Conservation (phyloP, 768 basidiomycete species). For the Phlebiopsis flavidoalba region DNA sequence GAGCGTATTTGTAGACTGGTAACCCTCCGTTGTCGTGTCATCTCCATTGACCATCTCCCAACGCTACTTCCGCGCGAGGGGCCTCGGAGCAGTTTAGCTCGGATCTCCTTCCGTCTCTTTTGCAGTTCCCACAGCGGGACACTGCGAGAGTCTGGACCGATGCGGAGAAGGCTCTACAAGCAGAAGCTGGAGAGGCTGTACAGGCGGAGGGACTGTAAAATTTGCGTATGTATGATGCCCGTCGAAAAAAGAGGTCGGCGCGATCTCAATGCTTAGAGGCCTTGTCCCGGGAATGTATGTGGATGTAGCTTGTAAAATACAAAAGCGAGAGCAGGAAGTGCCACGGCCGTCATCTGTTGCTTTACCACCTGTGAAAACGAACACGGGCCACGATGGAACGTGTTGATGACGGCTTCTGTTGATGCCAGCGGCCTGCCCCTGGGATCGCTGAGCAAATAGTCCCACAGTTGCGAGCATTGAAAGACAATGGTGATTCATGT, state of each 20-base stretch:
- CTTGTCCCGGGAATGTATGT: background rate
- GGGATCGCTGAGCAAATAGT: background rate
- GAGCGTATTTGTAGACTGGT: slow-evolving; percentile 37
- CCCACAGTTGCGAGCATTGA: background rate
- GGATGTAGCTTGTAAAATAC: background rate
- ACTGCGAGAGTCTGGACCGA: slow-evolving; percentile 80
- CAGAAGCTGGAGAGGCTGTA: slow-evolving; percentile 53
- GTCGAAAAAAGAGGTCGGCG: background rate
- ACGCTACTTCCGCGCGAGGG: slow-evolving; percentile 92
- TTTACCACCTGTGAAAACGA: background rate
- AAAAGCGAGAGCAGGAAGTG: background rate
- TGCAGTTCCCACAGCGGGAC: slow-evolving; percentile 65
- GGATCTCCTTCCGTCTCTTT: slow-evolving; percentile 80
- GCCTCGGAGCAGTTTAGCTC: slow-evolving; percentile 94
- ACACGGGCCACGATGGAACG: background rate
- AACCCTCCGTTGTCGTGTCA: slow-evolving; percentile 73
- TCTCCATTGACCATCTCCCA: slow-evolving; percentile 96
- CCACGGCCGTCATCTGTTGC: background rate
- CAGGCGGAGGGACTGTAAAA: slow-evolving; percentile 22
- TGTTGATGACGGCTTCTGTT: slow-evolving; percentile 2
- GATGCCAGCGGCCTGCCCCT: background rate
- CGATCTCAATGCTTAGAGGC: background rate
- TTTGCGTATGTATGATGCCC: background rate
- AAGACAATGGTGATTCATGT: background rate
- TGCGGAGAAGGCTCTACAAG: slow-evolving; percentile 78